A percentile compares a stretch with the other conserved stretches of the same genome.
These are phyloP conservation scores for Akebia trifoliata DNA, from an alignment of 164 flowering plant species.

Conservation along the genomic window DNA sequence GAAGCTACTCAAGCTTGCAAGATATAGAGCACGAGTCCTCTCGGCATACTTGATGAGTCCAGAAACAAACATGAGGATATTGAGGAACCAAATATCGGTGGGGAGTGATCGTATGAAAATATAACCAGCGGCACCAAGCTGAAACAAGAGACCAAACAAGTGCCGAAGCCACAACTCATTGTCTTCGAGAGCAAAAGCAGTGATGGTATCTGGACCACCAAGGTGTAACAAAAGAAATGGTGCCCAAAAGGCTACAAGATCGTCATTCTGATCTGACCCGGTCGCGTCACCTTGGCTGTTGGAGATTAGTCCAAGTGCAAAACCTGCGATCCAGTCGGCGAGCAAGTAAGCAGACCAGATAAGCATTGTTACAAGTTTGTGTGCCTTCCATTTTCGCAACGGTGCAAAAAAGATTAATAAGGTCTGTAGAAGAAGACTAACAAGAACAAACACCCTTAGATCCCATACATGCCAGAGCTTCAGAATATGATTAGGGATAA, in stretches of 20 bases:
- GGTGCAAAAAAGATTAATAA: conserved; percentile 26
- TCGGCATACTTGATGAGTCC: conserved; percentile 40
- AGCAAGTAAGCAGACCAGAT: conserved; percentile 35
- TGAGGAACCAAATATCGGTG: conserved; percentile 21
- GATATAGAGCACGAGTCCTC: conserved; percentile 32
- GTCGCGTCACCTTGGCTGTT: conserved; percentile 12
- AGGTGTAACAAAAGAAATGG: conserved; percentile 54
- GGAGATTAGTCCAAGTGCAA: conserved; percentile 44
- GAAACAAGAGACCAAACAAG: conserved; percentile 27
- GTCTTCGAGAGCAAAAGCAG: conserved; percentile 54
- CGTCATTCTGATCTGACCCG: not conserved
- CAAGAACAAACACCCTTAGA: conserved; percentile 19
- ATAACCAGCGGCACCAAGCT: conserved; percentile 24
- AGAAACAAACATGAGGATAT: conserved; percentile 27
- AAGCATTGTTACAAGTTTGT: not conserved
- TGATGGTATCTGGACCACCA: conserved; percentile 70
- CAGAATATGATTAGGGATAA: too few species aligned
- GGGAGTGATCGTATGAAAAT: conserved; percentile 31
- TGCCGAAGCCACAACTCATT: conserved; percentile 53
- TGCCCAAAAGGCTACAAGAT: conserved; percentile 50
- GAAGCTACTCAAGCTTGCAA: conserved; percentile 29
- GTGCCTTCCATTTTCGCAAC: conserved; percentile 17
- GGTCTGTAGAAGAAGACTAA: conserved; percentile 25
- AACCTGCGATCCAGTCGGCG: conserved; percentile 43
- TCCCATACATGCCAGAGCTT: conserved; percentile 29